Evolutionary conservation across 805 yeast genomes (phyloP).

Genomic region (Clavispora vitiphila): DNA sequence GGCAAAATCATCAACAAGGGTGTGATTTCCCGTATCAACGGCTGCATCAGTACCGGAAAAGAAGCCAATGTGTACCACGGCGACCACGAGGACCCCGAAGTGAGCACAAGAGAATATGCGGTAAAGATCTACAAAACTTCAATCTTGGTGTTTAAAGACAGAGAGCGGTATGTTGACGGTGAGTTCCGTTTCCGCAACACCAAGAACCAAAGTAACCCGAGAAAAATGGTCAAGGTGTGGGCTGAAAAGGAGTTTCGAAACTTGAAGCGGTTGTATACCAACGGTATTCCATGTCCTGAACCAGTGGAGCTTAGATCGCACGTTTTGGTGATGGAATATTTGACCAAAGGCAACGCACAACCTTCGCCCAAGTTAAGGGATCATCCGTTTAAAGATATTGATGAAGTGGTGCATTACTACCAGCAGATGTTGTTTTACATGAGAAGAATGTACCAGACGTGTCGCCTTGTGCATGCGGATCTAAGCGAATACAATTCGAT

Average conservation of each 20-base stretch:
- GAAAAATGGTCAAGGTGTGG: slow-evolving; percentile 98
- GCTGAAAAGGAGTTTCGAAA: slow-evolving; percentile 97
- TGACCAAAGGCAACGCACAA: slow-evolving; percentile 73
- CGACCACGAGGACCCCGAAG: slow-evolving; percentile 53
- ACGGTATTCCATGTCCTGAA: slow-evolving; percentile 90
- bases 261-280: slow-evolving; percentile 69
- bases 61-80: slow-evolving; percentile 93
- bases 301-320: slow-evolving; percentile 86
- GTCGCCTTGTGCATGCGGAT: slow-evolving; percentile 94
- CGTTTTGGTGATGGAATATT: slow-evolving; percentile 90
- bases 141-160: slow-evolving; percentile 91
- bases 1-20: slow-evolving; percentile 81
- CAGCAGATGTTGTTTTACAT: slow-evolving; percentile 77
- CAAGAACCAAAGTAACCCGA: slow-evolving; percentile 82
- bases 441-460: slow-evolving; percentile 80
- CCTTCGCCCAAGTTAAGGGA: slow-evolving; percentile 90
- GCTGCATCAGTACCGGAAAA: slow-evolving; percentile 94
- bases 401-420: slow-evolving; percentile 64
- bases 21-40: slow-evolving; percentile 77
- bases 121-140: slow-evolving; percentile 95
- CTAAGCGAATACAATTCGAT: slow-evolving; percentile 90
- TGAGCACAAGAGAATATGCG: slow-evolving; percentile 57
- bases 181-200: slow-evolving; percentile 88
- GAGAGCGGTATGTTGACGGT: slow-evolving; percentile 94
- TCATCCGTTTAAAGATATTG: slow-evolving; percentile 64